Evolutionary conservation across 2,329 filamentous ascomycete genomes (phyloP), one percentile per base, ranked within the genome.

Genomic region (Stachybotrys chlorohalonatus): DNA sequence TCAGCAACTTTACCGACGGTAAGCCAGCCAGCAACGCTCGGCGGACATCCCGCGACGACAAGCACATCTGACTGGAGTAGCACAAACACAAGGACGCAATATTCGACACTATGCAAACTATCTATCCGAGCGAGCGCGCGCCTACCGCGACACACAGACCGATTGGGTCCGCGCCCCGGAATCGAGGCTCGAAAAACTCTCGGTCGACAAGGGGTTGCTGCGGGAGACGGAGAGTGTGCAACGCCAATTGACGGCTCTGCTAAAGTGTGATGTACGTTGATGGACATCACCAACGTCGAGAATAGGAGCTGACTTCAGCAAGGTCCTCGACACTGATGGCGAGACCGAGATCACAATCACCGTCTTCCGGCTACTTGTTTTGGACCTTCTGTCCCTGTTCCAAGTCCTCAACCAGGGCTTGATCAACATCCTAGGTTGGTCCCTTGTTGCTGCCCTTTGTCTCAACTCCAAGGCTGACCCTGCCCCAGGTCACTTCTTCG

Each of bases 321-420:
- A 92, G 90, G 84, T 96, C 52, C 82, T 97, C 66, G 86, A 90
- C 52, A 83, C 86, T 59, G 94, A 97, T 63, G 85, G 89, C 7
- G 92, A 96, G 68, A 99, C 97, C 67, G 94, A 99, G 70, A 97
- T 99, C 62, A 95, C 91, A 9, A 81, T 97, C 61, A 95, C 90
- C 9, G 92, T 95, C 31, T 99, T 97, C 68, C 84, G 94, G 56
- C 77, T 99, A 59, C 77, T 99, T 53, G 95, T 95, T 17, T 78
- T 96, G 64, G 94, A 99, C 70, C 77, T 99, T 45, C 73, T 99
- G 57, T 85, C 89, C 13, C 77, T 99, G 54, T 99, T 96, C 74
- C 91, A 95, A 65, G 90, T 94, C 50, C 87, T 96, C 73, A 99
- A 99, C 67, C 91, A 96, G 72, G 94, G 90, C 51, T 89, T 96